Percentiles rank a stretch among this genome's conserved stretches.
Conservation (phyloP, 1,284 basidiomycete genomes). For the Ceratobasidium sp. region DNA sequence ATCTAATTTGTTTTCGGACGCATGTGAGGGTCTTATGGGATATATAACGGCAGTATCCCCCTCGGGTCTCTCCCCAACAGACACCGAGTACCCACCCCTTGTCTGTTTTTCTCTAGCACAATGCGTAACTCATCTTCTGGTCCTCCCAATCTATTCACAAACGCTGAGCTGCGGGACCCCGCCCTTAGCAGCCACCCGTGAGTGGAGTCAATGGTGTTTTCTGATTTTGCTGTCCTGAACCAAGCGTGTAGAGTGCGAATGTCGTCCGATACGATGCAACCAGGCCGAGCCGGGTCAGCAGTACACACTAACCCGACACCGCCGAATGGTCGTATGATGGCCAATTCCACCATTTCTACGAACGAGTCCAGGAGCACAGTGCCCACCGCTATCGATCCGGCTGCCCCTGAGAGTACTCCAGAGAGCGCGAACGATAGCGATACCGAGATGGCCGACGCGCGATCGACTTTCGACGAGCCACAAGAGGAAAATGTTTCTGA, state of each 20-base stretch:
- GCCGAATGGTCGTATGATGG: neutral
- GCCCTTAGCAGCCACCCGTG: neutral
- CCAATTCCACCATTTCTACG: neutral
- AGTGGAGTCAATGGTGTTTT: neutral
- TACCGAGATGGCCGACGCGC: conserved; percentile 20
- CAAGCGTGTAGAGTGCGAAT: neutral
- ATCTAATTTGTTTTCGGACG: neutral
- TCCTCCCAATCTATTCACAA: conserved; percentile 19
- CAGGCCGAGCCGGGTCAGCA: neutral
- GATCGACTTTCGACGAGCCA: too few relatives aligned
- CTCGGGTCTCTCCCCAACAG: neutral
- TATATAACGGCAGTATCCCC: neutral
- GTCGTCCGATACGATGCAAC: too few relatives aligned
- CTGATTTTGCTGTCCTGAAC: neutral
- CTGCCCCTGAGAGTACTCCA: neutral
- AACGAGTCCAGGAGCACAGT: neutral
- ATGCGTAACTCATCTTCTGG: conserved; percentile 4
- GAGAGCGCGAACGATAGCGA: conserved; percentile 4
- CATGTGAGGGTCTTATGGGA: neutral
- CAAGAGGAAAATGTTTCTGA: conserved; percentile 56
- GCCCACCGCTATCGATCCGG: neutral
- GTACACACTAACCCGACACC: neutral
- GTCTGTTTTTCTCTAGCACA: neutral
- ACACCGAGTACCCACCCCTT: neutral
- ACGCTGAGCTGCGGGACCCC: neutral